Evolutionary conservation across 2,329 filamentous ascomycete species (phyloP).

Genomic region (Penicillium sp.): DNA sequence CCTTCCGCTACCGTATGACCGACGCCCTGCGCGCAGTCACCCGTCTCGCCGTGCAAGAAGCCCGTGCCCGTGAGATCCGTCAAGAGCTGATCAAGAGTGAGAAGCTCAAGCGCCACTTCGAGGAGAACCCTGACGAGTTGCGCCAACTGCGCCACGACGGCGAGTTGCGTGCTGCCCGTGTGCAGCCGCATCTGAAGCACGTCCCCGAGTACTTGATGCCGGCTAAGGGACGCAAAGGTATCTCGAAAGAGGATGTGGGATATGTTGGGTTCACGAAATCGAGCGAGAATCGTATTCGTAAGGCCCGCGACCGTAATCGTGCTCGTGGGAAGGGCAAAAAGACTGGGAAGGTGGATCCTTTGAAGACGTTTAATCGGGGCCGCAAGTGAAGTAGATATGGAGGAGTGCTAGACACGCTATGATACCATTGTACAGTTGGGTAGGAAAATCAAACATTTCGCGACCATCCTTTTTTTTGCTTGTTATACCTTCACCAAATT

Average conservation of each 20-base stretch:
- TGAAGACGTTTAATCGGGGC: constrained; percentile 80
- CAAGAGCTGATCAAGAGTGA: constrained; percentile 91
- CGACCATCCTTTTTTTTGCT: background rate
- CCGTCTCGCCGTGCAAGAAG: constrained; percentile 84
- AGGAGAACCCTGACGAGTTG: constrained; percentile 91
- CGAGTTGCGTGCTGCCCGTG: constrained; percentile 77
- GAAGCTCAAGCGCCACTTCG: constrained; percentile 92
- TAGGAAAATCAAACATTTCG: constrained; percentile 5
- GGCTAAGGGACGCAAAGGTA: constrained; percentile 68
- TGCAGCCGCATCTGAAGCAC: constrained; percentile 88
- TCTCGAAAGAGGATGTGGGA: constrained; percentile 68
- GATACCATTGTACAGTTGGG: constrained; percentile 28
- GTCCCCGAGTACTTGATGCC: constrained; percentile 93
- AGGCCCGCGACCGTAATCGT: constrained; percentile 49
- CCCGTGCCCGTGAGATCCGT: constrained; percentile 80
- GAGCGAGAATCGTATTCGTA: constrained; percentile 55
- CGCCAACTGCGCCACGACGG: constrained; percentile 86
- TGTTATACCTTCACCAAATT: background rate
- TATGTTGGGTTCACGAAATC: constrained; percentile 68
- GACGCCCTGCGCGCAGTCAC: constrained; percentile 91
- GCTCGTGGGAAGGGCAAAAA: constrained; percentile 52
- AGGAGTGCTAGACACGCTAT: constrained; percentile 15
- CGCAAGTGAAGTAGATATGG: constrained; percentile 37
- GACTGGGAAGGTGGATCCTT: constrained; percentile 72
- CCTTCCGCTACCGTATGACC: constrained; percentile 91